These are phyloP conservation scores for Cynanchum wilfordii DNA, from an alignment of 257 asterid genomes.

Conservation along the genomic window DNA sequence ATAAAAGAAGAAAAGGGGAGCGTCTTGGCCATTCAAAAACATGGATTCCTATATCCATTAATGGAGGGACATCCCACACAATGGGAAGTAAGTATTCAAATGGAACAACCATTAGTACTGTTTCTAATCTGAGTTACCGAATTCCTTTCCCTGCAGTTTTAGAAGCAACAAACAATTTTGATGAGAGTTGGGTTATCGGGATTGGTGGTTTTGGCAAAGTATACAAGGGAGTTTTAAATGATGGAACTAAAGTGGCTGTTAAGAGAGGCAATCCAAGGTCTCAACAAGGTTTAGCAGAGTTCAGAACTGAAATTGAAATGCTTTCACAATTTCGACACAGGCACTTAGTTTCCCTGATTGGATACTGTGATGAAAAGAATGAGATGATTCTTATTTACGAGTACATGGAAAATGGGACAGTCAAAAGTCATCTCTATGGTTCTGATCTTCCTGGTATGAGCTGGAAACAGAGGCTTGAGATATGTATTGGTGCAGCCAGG, in stretches of 20 bases:
- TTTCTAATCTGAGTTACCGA: slow-evolving; percentile 60
- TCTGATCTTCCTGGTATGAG: slow-evolving; percentile 43
- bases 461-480: slow-evolving; percentile 81
- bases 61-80: slow-evolving; percentile 63
- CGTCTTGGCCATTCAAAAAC: slow-evolving; percentile 52
- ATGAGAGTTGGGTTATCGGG: slow-evolving; percentile 70
- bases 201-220: slow-evolving; percentile 90
- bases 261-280: slow-evolving; percentile 81
- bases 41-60: slow-evolving; percentile 66
- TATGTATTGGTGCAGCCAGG: slow-evolving; percentile 79
- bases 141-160: slow-evolving; percentile 64
- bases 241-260: slow-evolving; percentile 69
- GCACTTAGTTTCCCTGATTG: slow-evolving; percentile 74
- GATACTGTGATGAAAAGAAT: slow-evolving; percentile 70
- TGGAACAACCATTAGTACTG: slow-evolving; percentile 69
- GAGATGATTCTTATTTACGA: slow-evolving; percentile 80
- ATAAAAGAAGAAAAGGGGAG: slow-evolving; percentile 38
- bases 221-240: slow-evolving; percentile 55
- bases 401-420: slow-evolving; percentile 80
- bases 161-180: slow-evolving; percentile 69
- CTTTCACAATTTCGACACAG: slow-evolving; percentile 80
- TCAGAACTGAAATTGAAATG: slow-evolving; percentile 84
- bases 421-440: slow-evolving; percentile 70
- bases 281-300: slow-evolving; percentile 70
- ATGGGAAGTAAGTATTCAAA: slow-evolving; percentile 77